phyloP scores from a whole-genome alignment of 352 stramenopile genomes.

The Blastocystis sp. region DNA sequence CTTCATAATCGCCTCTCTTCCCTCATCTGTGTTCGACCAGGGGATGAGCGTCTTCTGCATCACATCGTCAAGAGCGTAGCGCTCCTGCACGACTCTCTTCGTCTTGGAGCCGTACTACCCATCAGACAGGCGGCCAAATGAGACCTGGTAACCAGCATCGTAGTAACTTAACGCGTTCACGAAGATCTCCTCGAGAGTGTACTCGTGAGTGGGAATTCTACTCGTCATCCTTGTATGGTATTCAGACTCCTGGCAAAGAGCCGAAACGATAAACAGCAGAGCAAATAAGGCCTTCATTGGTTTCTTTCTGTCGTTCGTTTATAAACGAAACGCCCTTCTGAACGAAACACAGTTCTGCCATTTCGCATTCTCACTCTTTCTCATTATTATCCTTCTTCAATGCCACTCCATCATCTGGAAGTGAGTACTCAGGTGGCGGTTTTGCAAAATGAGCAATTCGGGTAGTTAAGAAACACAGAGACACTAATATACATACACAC shows the following conservation, averaged over 20 bases:
- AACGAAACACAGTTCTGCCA: constrained; percentile 3
- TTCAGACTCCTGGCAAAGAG: constrained; percentile 3
- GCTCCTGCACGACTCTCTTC: constrained; percentile 5
- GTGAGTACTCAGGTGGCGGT: not conserved
- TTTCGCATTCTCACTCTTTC: not conserved
- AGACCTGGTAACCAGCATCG: constrained; percentile 42
- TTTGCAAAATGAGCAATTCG: not conserved
- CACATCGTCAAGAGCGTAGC: constrained; percentile 32
- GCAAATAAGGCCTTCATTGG: constrained; percentile 15
- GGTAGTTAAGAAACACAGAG: not conserved
- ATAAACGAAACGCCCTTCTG: not conserved
- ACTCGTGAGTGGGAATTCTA: constrained; percentile 48
- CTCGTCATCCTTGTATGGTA: not conserved
- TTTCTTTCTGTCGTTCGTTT: not conserved
- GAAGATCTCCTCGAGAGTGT: constrained; percentile 30
- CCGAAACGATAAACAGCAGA: not conserved
- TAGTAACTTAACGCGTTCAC: constrained; percentile 29
- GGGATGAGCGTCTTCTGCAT: constrained; percentile 50
- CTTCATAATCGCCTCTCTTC: not conserved
- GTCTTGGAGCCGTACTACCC: constrained; percentile 34
- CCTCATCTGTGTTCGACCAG: constrained; percentile 3
- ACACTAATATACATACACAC: not conserved
- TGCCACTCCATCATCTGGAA: too few species aligned
- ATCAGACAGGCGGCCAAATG: not conserved
- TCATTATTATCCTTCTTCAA: not conserved